Base-by-base conservation (phyloP, 306 rosid species). In the Cajanus cajan region DNA sequence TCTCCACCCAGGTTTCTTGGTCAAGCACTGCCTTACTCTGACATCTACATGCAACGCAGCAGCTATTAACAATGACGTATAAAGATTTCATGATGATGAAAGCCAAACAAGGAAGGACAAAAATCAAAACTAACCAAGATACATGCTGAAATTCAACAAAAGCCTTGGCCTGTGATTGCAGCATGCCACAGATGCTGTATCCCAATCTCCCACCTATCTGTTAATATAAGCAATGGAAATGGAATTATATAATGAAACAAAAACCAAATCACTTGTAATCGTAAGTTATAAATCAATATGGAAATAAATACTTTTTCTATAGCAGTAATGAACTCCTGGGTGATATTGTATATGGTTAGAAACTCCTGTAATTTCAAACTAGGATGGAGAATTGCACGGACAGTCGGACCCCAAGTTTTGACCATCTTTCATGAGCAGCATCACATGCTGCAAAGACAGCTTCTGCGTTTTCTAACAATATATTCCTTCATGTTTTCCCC, bases 401-500 rank as follows among this genome's bases (percentile, higher is more conserved):
- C 99, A 65, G n/a, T n/a, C n/a, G n/a, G n/a, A n/a, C n/a, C n/a
- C 99, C 99, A 64, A 96, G 97, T 85, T 96, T 96, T 1, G 99
- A 98, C 99, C 99, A 96, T 89, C 99, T 90, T 84, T 98, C 99
- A 81, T 96, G 99, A 79, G 99, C 98, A 86, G 97, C 97, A 90
- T 96, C 99, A 80, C 98, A 96, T 59, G 99, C 99, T 73, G 99
- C 99, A 89, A 96, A 92, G 84, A 96, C 96, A 63, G 99, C 99
- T 96, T 93, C 99, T 86, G 99, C 92, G 87, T 96, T 96, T 90
- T 96, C 99, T 83, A 98, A 93, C 94, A 91, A 83, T 81, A 93
- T 98, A 83, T 96, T n/a, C 31, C 31, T 28, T 28, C 77, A 52
- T 72, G 12, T 21, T 36, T 37, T 72, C 65, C 25, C 2, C 0